Evolutionary conservation across 1,139 yeast genomes (phyloP).

Genomic region (Schwanniomyces etchellsii): DNA sequence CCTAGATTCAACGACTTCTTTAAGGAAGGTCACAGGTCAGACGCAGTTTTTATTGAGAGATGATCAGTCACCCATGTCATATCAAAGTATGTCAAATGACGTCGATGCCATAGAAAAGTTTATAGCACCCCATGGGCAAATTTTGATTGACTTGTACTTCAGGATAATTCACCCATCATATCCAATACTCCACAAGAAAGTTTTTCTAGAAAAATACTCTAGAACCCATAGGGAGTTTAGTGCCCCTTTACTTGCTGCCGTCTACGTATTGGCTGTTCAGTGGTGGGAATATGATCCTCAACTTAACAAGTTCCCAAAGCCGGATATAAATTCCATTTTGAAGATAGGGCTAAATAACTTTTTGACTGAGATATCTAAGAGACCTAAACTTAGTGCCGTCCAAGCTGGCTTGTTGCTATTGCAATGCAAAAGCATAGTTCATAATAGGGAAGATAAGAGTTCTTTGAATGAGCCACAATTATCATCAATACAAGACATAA

Average conservation of each 20-base stretch:
- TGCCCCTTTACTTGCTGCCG: conserved; percentile 73
- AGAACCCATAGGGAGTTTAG: conserved; percentile 74
- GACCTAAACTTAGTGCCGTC: conserved; percentile 75
- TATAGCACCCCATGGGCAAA: conserved; percentile 74
- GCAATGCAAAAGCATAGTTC: conserved; percentile 52
- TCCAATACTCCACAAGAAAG: conserved; percentile 72
- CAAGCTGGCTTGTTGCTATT: conserved; percentile 69
- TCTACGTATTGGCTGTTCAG: conserved; percentile 67
- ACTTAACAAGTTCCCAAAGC: conserved; percentile 58
- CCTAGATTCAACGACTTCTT: conserved; percentile 49
- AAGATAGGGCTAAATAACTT: conserved; percentile 53
- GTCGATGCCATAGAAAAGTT: conserved; percentile 68
- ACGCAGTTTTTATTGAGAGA: conserved; percentile 67
- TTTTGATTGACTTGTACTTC: conserved; percentile 64
- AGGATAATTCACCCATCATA: conserved; percentile 73
- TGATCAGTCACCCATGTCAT: conserved; percentile 63
- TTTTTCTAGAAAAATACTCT: conserved; percentile 69
- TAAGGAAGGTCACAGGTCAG: conserved; percentile 61
- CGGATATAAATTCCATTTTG: conserved; percentile 47
- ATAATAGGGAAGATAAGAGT: conserved; percentile 4
- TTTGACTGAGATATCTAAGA: conserved; percentile 59
- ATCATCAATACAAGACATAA: conserved; percentile 29
- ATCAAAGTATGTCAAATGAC: conserved; percentile 58
- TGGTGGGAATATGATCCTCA: conserved; percentile 85
- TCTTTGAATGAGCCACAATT: conserved; percentile 1